Conservation (phyloP, 495 filamentous ascomycete species). For the Recurvomyces mirabilis region DNA sequence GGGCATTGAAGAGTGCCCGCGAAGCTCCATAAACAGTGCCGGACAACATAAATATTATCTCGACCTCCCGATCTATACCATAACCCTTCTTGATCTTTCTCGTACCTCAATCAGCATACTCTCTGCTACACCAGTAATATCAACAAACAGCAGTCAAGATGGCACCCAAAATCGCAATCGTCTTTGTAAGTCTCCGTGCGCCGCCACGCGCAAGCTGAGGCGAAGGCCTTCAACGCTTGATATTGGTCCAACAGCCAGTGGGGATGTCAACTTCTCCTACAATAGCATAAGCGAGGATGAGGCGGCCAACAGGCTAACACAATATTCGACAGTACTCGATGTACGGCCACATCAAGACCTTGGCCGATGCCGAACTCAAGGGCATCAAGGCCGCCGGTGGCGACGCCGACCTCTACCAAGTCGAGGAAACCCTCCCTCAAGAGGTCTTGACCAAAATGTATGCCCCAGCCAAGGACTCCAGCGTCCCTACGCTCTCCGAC, state of each 20-base stretch:
- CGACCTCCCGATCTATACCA: neutral
- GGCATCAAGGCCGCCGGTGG: slow-evolving; percentile 86
- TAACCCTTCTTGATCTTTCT: neutral
- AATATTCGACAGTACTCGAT: slow-evolving; percentile 68
- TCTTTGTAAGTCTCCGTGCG: slow-evolving; percentile 69
- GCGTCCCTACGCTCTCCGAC: slow-evolving; percentile 52
- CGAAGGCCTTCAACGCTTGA: too few relatives aligned
- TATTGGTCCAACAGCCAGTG: too few relatives aligned
- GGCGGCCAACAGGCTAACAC: neutral
- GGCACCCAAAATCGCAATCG: slow-evolving; percentile 88
- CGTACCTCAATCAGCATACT: neutral
- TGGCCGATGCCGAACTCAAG: slow-evolving; percentile 82
- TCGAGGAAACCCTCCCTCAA: slow-evolving; percentile 73
- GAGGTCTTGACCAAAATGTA: slow-evolving; percentile 83
- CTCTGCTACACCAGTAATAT: too few relatives aligned
- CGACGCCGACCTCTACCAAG: slow-evolving; percentile 67
- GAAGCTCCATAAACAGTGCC: too few relatives aligned
- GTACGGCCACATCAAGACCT: slow-evolving; percentile 79
- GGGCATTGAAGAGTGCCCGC: too few relatives aligned
- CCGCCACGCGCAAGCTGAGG: too few relatives aligned
- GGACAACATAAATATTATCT: neutral
- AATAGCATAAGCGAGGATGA: neutral
- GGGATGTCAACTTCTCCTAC: neutral
- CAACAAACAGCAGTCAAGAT: slow-evolving; percentile 35
- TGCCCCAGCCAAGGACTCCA: slow-evolving; percentile 62